These are phyloP conservation scores for Calonectria naviculata DNA, from an alignment of 2,329 filamentous ascomycete species.

Conservation along the genomic window DNA sequence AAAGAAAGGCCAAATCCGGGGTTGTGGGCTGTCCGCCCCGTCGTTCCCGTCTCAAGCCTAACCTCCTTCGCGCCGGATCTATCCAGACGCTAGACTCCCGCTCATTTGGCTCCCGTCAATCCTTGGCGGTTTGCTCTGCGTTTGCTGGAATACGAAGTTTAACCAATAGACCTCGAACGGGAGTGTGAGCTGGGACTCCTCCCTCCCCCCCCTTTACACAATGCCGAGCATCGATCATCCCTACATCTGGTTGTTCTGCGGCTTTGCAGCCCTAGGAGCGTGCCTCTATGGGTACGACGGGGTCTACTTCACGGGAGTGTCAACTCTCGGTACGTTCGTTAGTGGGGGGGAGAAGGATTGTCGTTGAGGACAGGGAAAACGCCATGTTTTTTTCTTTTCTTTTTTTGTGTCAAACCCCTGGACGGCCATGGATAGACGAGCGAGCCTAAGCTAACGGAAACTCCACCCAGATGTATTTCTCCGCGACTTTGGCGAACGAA, in stretches of 20 bases:
- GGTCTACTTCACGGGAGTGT: conserved; percentile 50
- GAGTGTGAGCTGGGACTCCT: not conserved
- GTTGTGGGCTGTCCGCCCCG: conserved; percentile 12
- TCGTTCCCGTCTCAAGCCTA: not conserved
- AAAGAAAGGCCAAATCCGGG: conserved; percentile 9
- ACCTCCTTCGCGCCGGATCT: conserved; percentile 1
- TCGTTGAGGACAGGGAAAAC: not conserved
- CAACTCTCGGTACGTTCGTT: conserved; percentile 41
- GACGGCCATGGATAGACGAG: not conserved
- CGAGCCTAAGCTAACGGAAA: not conserved
- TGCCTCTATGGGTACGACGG: conserved; percentile 51
- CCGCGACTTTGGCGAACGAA: conserved; percentile 44
- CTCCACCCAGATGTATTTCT: conserved; percentile 44
- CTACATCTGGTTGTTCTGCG: conserved; percentile 45
- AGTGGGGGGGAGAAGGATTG: not conserved
- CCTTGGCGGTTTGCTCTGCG: not conserved
- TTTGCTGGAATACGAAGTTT: not conserved
- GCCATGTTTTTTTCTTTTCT: not conserved
- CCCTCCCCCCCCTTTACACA: not conserved
- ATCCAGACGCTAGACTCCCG: conserved; percentile 4
- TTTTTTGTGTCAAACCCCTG: not conserved
- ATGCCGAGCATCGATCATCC: conserved; percentile 43
- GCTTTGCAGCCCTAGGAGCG: conserved; percentile 49
- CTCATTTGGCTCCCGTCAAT: not conserved
- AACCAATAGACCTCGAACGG: not conserved